phyloP scores from a whole-genome alignment of 177 flowering plant genomes.

The Telopea speciosissima region DNA sequence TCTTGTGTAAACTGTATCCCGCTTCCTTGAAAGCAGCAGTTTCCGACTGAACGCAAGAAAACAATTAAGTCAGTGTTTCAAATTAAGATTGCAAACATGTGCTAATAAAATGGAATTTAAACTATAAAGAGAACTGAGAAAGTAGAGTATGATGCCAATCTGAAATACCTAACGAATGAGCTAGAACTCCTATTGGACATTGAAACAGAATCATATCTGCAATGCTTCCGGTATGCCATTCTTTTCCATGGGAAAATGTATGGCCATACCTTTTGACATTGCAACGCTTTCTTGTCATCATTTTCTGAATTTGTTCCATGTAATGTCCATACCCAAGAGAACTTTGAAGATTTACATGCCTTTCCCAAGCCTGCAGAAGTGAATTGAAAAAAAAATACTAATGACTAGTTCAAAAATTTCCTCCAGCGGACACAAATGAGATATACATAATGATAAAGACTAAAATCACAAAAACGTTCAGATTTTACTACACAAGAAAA shows the following conservation, averaged over 20 bases:
- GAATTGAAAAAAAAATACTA: constrained; percentile 1
- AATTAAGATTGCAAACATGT: background rate
- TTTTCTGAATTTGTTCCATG: constrained; percentile 31
- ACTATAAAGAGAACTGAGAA: constrained; percentile 7
- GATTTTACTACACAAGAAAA: too few relatives aligned
- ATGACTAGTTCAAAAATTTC: background rate
- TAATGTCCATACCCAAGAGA: constrained; percentile 69
- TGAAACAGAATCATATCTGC: constrained; percentile 21
- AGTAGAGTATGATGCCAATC: background rate
- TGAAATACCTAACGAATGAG: constrained; percentile 44
- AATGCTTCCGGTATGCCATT: constrained; percentile 41
- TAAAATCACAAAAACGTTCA: too few relatives aligned
- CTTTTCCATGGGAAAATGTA: constrained; percentile 74
- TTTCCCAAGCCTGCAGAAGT: constrained; percentile 34
- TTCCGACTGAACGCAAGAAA: constrained; percentile 41
- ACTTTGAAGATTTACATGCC: constrained; percentile 34
- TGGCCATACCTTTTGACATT: constrained; percentile 35
- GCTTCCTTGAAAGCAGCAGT: constrained; percentile 53
- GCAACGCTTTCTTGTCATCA: constrained; percentile 22
- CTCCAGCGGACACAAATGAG: background rate
- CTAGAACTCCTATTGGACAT: constrained; percentile 31
- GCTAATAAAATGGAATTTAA: constrained; percentile 4
- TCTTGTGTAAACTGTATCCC: constrained; percentile 73
- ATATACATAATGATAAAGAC: background rate
- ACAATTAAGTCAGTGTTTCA: background rate